A percentile compares a stretch with the other conserved stretches of the same genome.
phyloP scores from a whole-genome alignment of 768 basidiomycete species.

The Multifurca ochricompacta region DNA sequence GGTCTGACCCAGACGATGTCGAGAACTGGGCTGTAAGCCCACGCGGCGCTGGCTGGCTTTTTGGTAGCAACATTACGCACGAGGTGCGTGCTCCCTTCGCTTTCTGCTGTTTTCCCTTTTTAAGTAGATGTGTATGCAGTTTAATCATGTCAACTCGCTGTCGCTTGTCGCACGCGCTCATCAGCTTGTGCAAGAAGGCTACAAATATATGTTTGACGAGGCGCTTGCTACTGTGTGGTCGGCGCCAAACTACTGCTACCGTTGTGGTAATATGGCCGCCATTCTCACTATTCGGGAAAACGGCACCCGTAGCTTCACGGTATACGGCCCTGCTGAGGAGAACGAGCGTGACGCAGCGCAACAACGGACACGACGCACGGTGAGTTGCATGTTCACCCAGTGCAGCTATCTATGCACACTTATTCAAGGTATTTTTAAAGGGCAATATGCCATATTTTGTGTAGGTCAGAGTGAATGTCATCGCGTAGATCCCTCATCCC shows the following conservation, averaged over 20 bases:
- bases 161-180: conserved; percentile 90
- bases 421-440: conserved; percentile 25
- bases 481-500: conserved; percentile 4
- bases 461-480: conserved; percentile 22
- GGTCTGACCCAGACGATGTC: conserved; percentile 95
- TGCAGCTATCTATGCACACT: not conserved
- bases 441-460: conserved; percentile 51
- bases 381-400: conserved; percentile 33
- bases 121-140: conserved; percentile 35
- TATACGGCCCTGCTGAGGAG: conserved; percentile 83
- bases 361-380: conserved; percentile 60
- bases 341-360: conserved; percentile 80
- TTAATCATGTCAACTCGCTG: conserved; percentile 88
- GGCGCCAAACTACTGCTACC: conserved; percentile 81
- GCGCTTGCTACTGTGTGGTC: conserved; percentile 91
- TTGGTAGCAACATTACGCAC: conserved; percentile 76
- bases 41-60: conserved; percentile 92
- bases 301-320: conserved; percentile 62
- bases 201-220: conserved; percentile 95
- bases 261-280: conserved; percentile 86
- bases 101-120: not conserved
- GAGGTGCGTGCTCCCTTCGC: conserved; percentile 44
- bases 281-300: conserved; percentile 78
- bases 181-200: conserved; percentile 93
- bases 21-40: conserved; percentile 97